A percentile compares a stretch with the other conserved stretches of the same genome.
Conservation (phyloP, 345 rosid genomes). For the Raphanus sativus region DNA sequence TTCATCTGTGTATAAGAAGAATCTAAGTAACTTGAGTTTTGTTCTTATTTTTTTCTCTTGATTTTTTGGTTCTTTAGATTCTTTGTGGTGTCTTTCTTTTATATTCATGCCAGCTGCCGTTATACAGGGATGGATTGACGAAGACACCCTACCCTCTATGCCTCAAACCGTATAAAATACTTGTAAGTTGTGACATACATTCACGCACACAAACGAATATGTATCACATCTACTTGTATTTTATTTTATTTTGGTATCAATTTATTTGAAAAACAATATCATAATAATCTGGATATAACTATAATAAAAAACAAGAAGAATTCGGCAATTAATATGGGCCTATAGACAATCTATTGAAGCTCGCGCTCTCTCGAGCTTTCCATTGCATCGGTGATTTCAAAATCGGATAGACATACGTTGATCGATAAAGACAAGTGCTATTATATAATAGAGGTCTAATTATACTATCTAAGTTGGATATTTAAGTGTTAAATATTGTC, state of each 20-base stretch:
- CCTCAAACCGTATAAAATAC: constrained; percentile 22
- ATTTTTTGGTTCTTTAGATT: background rate
- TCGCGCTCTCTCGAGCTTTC: no score
- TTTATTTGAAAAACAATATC: no score
- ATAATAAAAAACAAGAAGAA: no score
- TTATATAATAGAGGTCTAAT: no score
- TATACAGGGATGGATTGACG: constrained; percentile 9
- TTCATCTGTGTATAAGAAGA: constrained; percentile 25
- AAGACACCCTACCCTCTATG: constrained; percentile 30
- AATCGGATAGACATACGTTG: no score
- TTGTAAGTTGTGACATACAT: constrained; percentile 12
- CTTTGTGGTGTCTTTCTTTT: constrained; percentile 4
- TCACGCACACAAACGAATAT: constrained; percentile 1
- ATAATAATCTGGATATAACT: no score
- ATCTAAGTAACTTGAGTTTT: constrained; percentile 5
- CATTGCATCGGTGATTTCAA: no score
- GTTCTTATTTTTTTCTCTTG: background rate
- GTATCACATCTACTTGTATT: background rate
- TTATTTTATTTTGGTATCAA: background rate
- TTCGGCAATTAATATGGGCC: no score
- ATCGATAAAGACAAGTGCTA: no score
- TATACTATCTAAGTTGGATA: no score
- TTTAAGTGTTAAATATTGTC: no score
- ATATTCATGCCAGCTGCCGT: constrained; percentile 7
- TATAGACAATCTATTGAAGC: no score